Evolutionary conservation across 1,139 yeast genomes (phyloP), one percentile per base, ranked within the genome.

Genomic region (Lodderomyces parapsilosis): DNA sequence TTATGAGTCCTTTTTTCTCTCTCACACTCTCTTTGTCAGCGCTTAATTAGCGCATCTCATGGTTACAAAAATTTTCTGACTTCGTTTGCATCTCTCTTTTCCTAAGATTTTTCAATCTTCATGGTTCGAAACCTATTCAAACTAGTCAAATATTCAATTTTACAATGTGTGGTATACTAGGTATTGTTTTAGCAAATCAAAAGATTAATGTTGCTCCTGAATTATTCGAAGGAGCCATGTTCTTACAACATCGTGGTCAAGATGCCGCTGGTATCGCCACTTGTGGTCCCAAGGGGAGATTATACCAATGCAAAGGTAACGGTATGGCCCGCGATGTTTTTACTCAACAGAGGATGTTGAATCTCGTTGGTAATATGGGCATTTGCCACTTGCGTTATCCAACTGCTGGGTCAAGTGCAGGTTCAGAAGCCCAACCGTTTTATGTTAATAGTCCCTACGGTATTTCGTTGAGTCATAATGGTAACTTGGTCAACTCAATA

Each of bases 201-300:
- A 66, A 73, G 25, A 77, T 76, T 42, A 76, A 79, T 46, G 97
- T 87, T 42, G 94, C 96, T 17, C 82, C 96, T 8, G 98, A 91
- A 60, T 73, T 93, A 43, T 83, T 89, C 49, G 99, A 93, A 64
- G 97, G 96, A 15, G 87, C 95, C 50, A 82, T 90, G 73, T 93
- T 86, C 62, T 74, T 93, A 50, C 99, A 93, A 63, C 99, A 93
- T 62, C 80, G 99, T 60, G 99, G 99, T 38, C 99, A 93, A 67
- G 99, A 93, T 64, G 99, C 99, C 10, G 97, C 98, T n/a, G 99
- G 99, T 50, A 91, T 93, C 47, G 94, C 89, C 34, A 94, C 99
- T 10, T 90, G 97, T 65, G 99, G 97, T 41, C 73, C 87, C 41
- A 82, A 91, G 51, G 99, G 99, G 51, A 77, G 99, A 47, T 77